Base-by-base conservation (phyloP, 805 yeast genomes). In the Sugiyamaella lignohabitans region DNA sequence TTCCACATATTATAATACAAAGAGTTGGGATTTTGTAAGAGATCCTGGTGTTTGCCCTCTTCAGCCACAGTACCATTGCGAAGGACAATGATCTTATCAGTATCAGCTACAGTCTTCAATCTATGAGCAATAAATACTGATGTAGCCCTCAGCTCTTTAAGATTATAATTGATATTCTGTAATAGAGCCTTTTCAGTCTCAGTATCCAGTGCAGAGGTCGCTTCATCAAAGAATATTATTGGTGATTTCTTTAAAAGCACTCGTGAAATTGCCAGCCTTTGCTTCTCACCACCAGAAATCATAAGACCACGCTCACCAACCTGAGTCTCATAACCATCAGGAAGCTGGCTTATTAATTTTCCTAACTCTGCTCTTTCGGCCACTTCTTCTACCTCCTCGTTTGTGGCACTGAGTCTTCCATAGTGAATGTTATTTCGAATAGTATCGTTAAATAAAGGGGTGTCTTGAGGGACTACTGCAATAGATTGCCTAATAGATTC, bases 271-370 rank as follows among this genome's bases (percentile, higher is more conserved):
- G 98, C 98, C 38, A 93, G 71, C 52, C 98, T 71, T 66, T 93
- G 98, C 63, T 93, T 89, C 63, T 93, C 98, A 51, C 98, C 98
- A n/a, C 98, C 98, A 21, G 96, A 87, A 40, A 93, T 89, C 98
- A 93, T 93, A 75, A 93, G 75, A n/a, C 98, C 98, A 3, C 74
- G 72, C 64, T 93, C 98, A 42, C 98, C 98, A 16, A 93, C 98
- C 48, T 86, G 72, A 0, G 98, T 93, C 23, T 83, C 71, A 36
- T 76, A 70, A 1, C 97, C 96, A 11, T 85, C 84, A 0, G 98
- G 98, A 40, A 93, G 66, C 38, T 81, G 85, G 4, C 63, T 55
- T 14, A 91, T 73, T 40, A 91, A 68, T 20, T 66, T 63, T 51
- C 76, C 76, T 51, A 91, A 71, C 57, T 84, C 81, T 3, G 95